Conservation (phyloP, 345 rosid genomes). For the Dimocarpus longan region DNA sequence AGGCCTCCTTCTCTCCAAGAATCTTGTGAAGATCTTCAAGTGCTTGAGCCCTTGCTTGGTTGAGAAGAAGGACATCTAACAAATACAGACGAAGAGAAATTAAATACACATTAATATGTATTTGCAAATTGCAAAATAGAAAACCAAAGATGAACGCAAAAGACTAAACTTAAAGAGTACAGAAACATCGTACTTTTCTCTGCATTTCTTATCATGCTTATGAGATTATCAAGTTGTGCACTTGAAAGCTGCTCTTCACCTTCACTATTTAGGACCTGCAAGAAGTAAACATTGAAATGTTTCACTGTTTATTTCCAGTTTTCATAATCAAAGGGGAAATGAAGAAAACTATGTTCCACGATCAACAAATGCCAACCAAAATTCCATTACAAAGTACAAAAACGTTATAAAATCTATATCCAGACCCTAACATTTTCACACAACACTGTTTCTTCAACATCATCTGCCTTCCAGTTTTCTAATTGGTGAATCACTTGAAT, state of each 20-base stretch:
- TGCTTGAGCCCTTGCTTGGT: slow-evolving; percentile 76
- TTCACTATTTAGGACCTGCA: slow-evolving; percentile 53
- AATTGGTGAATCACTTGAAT: not conserved
- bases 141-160: not conserved
- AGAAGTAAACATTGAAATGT: slow-evolving; percentile 14
- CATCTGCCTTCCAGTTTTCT: not conserved
- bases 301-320: not conserved
- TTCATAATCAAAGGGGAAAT: slow-evolving; percentile 6
- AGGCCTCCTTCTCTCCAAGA: slow-evolving; percentile 69
- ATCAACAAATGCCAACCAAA: not conserved
- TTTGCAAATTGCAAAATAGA: not conserved
- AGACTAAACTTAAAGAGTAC: slow-evolving; percentile 14
- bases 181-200: slow-evolving; percentile 65
- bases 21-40: slow-evolving; percentile 69
- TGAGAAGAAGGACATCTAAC: slow-evolving; percentile 81
- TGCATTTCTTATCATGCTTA: slow-evolving; percentile 76
- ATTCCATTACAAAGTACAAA: not conserved
- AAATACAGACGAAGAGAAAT: slow-evolving; percentile 21
- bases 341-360: not conserved
- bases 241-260: slow-evolving; percentile 47
- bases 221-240: slow-evolving; percentile 64
- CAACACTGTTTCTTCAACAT: not conserved
- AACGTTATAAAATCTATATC: slow-evolving; percentile 8
- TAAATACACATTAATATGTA: not conserved
- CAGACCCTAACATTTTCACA: not conserved